A percentile compares a stretch with the other conserved stretches of the same genome.
Evolutionary conservation across 2,329 filamentous ascomycete genomes (phyloP).

Genomic region (Penicillium sp.): DNA sequence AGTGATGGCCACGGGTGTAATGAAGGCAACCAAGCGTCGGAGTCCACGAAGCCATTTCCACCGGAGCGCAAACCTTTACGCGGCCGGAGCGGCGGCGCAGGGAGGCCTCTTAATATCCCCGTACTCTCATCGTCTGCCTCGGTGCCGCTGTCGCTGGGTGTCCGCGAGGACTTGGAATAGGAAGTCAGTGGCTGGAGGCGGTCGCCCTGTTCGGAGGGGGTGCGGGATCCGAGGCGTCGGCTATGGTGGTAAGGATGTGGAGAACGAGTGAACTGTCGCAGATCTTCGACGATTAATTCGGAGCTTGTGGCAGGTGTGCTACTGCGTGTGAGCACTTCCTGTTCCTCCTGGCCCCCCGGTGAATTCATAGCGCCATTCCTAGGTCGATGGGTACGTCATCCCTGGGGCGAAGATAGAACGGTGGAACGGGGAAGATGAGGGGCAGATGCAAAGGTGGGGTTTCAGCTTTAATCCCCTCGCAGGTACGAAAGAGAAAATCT

Average conservation of each 20-base stretch:
- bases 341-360: conserved; percentile 31
- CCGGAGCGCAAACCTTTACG: conserved; percentile 72
- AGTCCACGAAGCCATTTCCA: conserved; percentile 22
- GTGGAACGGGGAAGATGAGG: not conserved
- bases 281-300: conserved; percentile 23
- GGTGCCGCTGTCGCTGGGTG: conserved; percentile 83
- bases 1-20: conserved; percentile 35
- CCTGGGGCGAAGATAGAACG: conserved; percentile 10
- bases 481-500: not conserved
- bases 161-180: conserved; percentile 54
- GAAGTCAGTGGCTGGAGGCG: conserved; percentile 25
- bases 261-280: conserved; percentile 59
- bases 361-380: conserved; percentile 38
- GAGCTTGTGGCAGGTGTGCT: conserved; percentile 20
- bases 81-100: conserved; percentile 69
- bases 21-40: conserved; percentile 31
- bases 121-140: conserved; percentile 91
- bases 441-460: not conserved
- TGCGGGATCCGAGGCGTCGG: conserved; percentile 57
- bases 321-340: conserved; percentile 21
- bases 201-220: conserved; percentile 36
- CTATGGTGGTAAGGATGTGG: conserved; percentile 68
- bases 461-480: not conserved
- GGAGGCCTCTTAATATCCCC: conserved; percentile 73
- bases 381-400: conserved; percentile 32